Evolutionary conservation across 129 eudicot genomes (phyloP).

Genomic region (Kitagawia praeruptora): DNA sequence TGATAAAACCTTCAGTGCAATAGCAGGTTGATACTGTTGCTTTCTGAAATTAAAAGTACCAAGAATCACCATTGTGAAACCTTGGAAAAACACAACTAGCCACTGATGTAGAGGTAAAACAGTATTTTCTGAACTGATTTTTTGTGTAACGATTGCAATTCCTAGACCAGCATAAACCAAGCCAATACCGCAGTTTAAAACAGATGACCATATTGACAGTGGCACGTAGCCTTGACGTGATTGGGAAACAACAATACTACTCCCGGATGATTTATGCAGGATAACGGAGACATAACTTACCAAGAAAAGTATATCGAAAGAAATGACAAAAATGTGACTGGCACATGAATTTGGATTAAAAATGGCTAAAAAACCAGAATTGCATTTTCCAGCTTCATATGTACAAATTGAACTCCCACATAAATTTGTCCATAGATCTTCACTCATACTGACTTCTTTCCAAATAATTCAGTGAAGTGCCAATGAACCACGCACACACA

Average conservation of each 20-base stretch:
- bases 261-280: neutral
- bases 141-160: neutral
- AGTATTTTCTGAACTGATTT: neutral
- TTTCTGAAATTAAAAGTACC: neutral
- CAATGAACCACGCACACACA: neutral
- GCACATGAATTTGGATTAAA: neutral
- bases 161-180: neutral
- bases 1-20: conserved; percentile 15
- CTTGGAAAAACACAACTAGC: conserved; percentile 1
- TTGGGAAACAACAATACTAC: neutral
- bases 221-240: neutral
- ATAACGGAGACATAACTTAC: neutral
- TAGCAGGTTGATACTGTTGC: neutral
- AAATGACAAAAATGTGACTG: neutral
- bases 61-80: neutral
- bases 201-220: neutral
- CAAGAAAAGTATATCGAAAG: neutral
- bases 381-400: neutral
- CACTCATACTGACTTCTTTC: neutral
- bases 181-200: neutral
- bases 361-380: neutral
- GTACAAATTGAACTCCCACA: conserved; percentile 8
- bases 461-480: neutral
- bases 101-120: neutral
- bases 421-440: conserved; percentile 5